Base-by-base conservation (phyloP, 805 yeast genomes). In the Kluyveromyces dobzhanskii region DNA sequence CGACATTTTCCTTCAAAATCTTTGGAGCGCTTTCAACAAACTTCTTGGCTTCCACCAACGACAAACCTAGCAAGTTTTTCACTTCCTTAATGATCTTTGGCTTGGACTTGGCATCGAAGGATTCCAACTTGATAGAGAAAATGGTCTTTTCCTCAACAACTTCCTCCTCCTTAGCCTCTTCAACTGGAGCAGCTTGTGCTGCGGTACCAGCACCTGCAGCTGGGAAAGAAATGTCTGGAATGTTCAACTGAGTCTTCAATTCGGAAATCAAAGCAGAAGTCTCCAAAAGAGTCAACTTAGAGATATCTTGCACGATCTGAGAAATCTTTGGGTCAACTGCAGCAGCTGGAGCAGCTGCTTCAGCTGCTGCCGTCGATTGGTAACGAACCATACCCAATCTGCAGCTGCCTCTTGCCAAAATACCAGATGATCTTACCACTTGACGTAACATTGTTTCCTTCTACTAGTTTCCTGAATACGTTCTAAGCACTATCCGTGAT, bases 41-140 rank as follows among this genome's bases (percentile, higher is more conserved):
- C 70, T 92, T 92, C 79, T 92, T 92, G 46, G 97, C 85, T 62
- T 92, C 97, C 44, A 92, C 98, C 53, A 92, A 74, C 5, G 95
- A 85, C 54, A 92, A 73, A 12, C 96, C 96, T 56, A 92, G 74
- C 58, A 90, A 70, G 45, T 82, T 73, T 72, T 92, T 92, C 53
- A 92, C 94, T 69, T 92, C 98, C 72, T 92, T 92, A 62, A 92
- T 92, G 64, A 92, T 78, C 81, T 92, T 92, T 44, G 99, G 95
- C 73, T 92, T 92, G 42, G 94, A 66, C 69, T 87, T 88, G 43
- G 97, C 77, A 55, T 92, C 98, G 54, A 92, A 88, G 30, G 90
- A 75, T 62, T 90, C 97, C 57, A 90, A 78, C 69, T 90, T 92
- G 61, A 90, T 68, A 57, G 85, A 72, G 70, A 92, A 92, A 49